These are phyloP conservation scores for Aspergillus fijiensis DNA, from an alignment of 2,329 filamentous ascomycete species.

Conservation along the genomic window DNA sequence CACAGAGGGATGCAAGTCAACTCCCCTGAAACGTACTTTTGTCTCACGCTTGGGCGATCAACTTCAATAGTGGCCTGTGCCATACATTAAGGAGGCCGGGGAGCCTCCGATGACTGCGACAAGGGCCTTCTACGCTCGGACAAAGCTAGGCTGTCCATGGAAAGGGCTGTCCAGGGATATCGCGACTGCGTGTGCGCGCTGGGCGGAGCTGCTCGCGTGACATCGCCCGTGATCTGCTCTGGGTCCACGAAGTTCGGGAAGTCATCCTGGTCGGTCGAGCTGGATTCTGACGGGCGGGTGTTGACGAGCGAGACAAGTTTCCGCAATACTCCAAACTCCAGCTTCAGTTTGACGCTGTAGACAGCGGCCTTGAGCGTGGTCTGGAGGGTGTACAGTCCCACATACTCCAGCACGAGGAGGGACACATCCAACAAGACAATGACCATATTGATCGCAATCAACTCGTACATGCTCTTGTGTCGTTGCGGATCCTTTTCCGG, in stretches of 20 bases:
- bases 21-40: neutral
- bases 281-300: conserved; percentile 29
- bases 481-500: conserved; percentile 37
- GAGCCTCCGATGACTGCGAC: conserved; percentile 17
- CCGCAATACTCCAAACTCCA: conserved; percentile 51
- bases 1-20: neutral
- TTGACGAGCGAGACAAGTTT: conserved; percentile 45
- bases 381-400: conserved; percentile 45
- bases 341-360: conserved; percentile 52
- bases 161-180: conserved; percentile 26
- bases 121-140: conserved; percentile 26
- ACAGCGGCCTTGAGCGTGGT: conserved; percentile 48
- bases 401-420: conserved; percentile 46
- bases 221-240: conserved; percentile 38
- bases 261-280: conserved; percentile 34
- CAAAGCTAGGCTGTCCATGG: conserved; percentile 30
- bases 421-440: conserved; percentile 49
- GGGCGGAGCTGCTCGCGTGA: conserved; percentile 36
- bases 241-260: conserved; percentile 45
- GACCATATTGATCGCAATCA: conserved; percentile 50
- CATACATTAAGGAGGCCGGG: conserved; percentile 19
- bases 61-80: neutral
- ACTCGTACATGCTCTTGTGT: conserved; percentile 47
- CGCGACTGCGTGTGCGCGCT: conserved; percentile 13
- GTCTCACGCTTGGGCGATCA: neutral